phyloP scores from a whole-genome alignment of 1,284 basidiomycete species.

The Ustanciosporium gigantosporum region DNA sequence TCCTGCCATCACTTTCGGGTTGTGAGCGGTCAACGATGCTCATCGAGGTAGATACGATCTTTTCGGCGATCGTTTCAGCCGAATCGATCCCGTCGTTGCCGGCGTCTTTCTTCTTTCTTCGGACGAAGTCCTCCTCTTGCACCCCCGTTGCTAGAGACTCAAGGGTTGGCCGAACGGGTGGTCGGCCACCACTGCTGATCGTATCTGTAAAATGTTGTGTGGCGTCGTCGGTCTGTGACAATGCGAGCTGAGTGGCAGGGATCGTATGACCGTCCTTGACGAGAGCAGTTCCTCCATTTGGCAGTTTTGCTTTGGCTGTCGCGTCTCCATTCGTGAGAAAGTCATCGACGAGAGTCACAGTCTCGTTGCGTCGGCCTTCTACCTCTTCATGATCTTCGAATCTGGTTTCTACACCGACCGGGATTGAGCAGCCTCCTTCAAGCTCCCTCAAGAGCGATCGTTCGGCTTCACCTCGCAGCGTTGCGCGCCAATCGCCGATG shows the following conservation, averaged over 20 bases:
- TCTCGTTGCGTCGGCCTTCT: conserved; percentile 51
- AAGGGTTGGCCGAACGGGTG: conserved; percentile 15
- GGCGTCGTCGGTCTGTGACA: background rate
- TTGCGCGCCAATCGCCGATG: conserved; percentile 57
- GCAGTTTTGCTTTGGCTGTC: conserved; percentile 16
- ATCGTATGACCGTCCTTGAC: conserved; percentile 43
- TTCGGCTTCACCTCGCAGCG: conserved; percentile 65
- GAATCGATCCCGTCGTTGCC: background rate
- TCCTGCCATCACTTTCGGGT: conserved; percentile 36
- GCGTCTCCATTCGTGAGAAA: conserved; percentile 30
- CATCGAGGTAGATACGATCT: conserved; percentile 28
- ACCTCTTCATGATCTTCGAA: conserved; percentile 53
- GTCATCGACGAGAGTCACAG: conserved; percentile 30
- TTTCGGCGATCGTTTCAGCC: conserved; percentile 22
- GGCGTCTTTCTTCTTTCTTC: conserved; percentile 2
- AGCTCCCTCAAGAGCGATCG: conserved; percentile 81
- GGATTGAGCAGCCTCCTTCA: conserved; percentile 96
- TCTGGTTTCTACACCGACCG: conserved; percentile 79
- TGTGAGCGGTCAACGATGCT: conserved; percentile 36
- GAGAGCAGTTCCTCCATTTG: conserved; percentile 28
- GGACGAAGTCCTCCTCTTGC: conserved; percentile 14
- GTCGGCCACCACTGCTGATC: background rate
- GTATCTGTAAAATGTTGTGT: background rate
- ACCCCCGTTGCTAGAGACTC: conserved; percentile 30
- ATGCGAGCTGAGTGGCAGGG: conserved; percentile 26